phyloP scores from a whole-genome alignment of 305 asterid species.

The Rubia occidens region DNA sequence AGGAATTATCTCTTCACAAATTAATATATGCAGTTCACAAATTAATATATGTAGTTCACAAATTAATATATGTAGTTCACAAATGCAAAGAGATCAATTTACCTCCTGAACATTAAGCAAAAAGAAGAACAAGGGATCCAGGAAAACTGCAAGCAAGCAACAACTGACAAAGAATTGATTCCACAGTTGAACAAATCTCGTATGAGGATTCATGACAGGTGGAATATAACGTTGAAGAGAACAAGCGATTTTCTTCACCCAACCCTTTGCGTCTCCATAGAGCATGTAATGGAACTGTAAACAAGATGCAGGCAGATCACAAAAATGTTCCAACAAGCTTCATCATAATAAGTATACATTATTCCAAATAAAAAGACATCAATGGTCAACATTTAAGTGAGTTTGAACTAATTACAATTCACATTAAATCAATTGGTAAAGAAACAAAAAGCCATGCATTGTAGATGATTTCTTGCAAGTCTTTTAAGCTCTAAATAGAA shows the following conservation, averaged over 20 bases:
- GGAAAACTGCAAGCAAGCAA: constrained; percentile 55
- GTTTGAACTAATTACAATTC: not conserved
- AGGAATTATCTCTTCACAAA: not conserved
- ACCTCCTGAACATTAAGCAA: constrained; percentile 53
- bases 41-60: not conserved
- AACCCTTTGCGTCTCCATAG: constrained; percentile 67
- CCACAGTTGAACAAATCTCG: constrained; percentile 61
- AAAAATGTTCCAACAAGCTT: constrained; percentile 12
- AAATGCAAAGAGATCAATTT: constrained; percentile 5
- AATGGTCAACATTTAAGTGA: not conserved
- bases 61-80: not conserved
- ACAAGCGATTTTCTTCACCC: constrained; percentile 42
- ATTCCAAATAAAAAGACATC: not conserved
- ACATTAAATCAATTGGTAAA: not conserved
- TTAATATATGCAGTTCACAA: no score
- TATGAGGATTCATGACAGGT: constrained; percentile 75
- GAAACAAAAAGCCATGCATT: not conserved
- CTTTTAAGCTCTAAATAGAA: not conserved
- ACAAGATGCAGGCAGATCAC: constrained; percentile 14
- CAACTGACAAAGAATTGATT: constrained; percentile 60
- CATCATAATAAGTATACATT: not conserved
- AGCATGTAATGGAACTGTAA: constrained; percentile 56
- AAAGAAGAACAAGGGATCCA: constrained; percentile 82
- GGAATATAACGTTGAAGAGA: constrained; percentile 44
- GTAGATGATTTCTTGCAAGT: not conserved